These are phyloP conservation scores for Kurtzmaniella quercitrusa DNA, from an alignment of 1,139 yeast species.

Conservation along the genomic window DNA sequence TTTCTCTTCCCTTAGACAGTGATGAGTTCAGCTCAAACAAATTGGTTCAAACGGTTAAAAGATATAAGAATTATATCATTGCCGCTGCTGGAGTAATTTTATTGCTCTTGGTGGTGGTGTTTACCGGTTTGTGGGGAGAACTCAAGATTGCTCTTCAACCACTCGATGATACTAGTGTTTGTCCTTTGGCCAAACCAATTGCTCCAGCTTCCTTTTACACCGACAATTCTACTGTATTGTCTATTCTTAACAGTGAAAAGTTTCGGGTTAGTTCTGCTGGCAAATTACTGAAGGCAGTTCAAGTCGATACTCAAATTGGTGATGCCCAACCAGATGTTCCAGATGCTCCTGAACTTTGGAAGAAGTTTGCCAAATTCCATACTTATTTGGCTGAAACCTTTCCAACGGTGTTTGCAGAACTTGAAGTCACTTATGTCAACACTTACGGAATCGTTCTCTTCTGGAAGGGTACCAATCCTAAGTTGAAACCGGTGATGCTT, in stretches of 20 bases:
- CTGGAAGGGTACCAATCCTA: slow-evolving; percentile 55
- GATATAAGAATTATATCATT: slow-evolving; percentile 7
- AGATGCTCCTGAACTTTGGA: slow-evolving; percentile 35
- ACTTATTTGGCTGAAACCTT: slow-evolving; percentile 50
- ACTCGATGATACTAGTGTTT: slow-evolving; percentile 15
- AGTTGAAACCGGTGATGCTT: slow-evolving; percentile 60
- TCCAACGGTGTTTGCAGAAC: slow-evolving; percentile 50
- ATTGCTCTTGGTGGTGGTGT: slow-evolving; percentile 14
- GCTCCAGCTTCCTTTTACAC: slow-evolving; percentile 25
- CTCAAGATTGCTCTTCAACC: slow-evolving; percentile 20
- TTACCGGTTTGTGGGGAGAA: slow-evolving; percentile 18
- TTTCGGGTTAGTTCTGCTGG: slow-evolving; percentile 33
- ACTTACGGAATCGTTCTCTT: slow-evolving; percentile 62
- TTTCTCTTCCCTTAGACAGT: slow-evolving; percentile 9
- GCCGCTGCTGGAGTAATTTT: slow-evolving; percentile 10
- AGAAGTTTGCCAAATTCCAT: slow-evolving; percentile 51
- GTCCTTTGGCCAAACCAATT: slow-evolving; percentile 28
- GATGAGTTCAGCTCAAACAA: neutral
- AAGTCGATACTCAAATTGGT: slow-evolving; percentile 40
- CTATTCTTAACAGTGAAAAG: slow-evolving; percentile 25
- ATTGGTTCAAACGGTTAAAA: neutral
- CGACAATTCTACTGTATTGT: slow-evolving; percentile 34
- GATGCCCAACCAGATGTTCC: slow-evolving; percentile 42
- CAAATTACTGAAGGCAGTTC: slow-evolving; percentile 39
- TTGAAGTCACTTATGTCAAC: slow-evolving; percentile 56